Conservation (phyloP, 2,329 filamentous ascomycete genomes). For the Xylariomycetidae sp. region DNA sequence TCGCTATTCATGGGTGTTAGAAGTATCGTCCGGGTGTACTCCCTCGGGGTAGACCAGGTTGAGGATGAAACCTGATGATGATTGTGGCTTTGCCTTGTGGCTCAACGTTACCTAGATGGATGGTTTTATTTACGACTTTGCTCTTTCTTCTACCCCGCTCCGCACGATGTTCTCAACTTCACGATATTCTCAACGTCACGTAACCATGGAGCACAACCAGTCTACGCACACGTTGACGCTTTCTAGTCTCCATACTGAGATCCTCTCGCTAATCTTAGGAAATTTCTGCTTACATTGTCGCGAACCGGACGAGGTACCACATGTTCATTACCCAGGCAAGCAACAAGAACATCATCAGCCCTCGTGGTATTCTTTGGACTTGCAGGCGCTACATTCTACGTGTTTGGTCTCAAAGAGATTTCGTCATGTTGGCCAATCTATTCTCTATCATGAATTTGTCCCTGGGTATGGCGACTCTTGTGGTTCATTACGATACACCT, state of each 20-base stretch:
- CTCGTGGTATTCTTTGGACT: slow-evolving; percentile 14
- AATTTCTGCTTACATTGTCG: slow-evolving; percentile 12
- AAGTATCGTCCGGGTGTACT: slow-evolving; percentile 35
- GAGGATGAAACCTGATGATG: too few species aligned
- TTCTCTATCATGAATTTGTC: slow-evolving; percentile 19
- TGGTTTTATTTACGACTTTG: too few species aligned
- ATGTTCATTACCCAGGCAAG: slow-evolving; percentile 2
- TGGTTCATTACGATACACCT: slow-evolving; percentile 12
- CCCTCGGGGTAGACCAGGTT: slow-evolving; percentile 31
- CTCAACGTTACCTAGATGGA: too few species aligned
- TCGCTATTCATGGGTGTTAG: slow-evolving; percentile 44
- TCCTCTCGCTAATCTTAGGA: slow-evolving; percentile 8
- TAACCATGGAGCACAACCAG: too few species aligned
- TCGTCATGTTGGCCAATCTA: slow-evolving; percentile 9
- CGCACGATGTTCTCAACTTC: too few species aligned
- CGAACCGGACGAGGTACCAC: slow-evolving; percentile 1
- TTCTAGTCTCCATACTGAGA: slow-evolving; percentile 6
- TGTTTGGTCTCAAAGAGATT: slow-evolving; percentile 16
- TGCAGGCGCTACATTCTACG: slow-evolving; percentile 11
- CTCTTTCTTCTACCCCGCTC: too few species aligned
- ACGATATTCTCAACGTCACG: too few species aligned
- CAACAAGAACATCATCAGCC: slow-evolving; percentile 9
- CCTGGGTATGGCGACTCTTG: slow-evolving; percentile 20
- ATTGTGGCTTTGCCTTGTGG: too few species aligned
- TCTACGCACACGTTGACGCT: not conserved